Evolutionary conservation across 2,329 filamentous ascomycete species (phyloP), one percentile per base, ranked within the genome.

Genomic region (Polytolypa hystricis): DNA sequence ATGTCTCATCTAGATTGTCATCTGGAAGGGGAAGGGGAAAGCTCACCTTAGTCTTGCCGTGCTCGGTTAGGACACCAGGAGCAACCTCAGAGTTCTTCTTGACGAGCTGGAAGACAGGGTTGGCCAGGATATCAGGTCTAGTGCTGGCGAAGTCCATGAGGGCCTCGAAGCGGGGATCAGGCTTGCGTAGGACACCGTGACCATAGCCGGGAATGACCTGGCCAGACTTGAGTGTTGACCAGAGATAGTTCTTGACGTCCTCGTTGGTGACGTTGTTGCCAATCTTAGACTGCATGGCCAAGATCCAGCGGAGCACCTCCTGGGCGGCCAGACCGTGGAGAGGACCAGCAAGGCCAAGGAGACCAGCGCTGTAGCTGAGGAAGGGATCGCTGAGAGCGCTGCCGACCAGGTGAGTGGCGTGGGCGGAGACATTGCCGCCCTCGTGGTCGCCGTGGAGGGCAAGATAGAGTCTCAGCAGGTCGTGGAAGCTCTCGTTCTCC

Each of bases 391-490:
- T 91, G 39, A 98, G 77, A 14, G 91, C 91, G 50, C 84, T 93
- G 35, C 91, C 91, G 38, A 98, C 91, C 26, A 98, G 71, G 61
- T 98, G 91, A 5, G 91, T 96, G 18, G 91, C 68, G 59, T 98
- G 91, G 1, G 91, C 91, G 26, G 87, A 95, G 44, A 98, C 91
- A 52, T 98, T 98, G 40, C 91, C 91, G 43, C 91, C 91, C 65
- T 98, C 91, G 66, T 98, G 91, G 63, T 98, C 91, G 45, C 91
- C 91, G 64, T 98, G 91, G 4, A 98, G 80, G 33, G 91, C 89
- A 16, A 98, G 78, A 65, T 98, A 98, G 20, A 98, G 69, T 50
- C 91, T 78, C 44, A 98, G 74, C 14, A 98, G 73, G 54, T 98
- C 91, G 59, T 96, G 89, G 73, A 98, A 94, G 59, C 84, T 82